phyloP scores from a whole-genome alignment of 2,329 filamentous ascomycete genomes.

The Colletotrichum sublineola region DNA sequence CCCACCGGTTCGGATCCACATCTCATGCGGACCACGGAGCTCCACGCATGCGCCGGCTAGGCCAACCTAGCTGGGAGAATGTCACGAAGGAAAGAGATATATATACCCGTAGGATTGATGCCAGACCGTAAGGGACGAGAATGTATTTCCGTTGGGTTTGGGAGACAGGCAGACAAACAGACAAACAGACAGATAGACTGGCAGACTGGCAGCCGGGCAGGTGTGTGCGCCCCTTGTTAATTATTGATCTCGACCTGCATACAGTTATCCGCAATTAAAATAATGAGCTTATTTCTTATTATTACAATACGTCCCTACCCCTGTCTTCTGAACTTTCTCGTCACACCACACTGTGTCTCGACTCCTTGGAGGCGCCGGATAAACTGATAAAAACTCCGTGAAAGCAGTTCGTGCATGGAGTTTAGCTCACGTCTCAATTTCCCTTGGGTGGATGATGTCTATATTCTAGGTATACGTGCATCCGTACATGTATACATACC shows the following conservation, averaged over 20 bases:
- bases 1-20: background rate
- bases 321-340: background rate
- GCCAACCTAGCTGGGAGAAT: slow-evolving; percentile 18
- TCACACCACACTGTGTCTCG: background rate
- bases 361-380: background rate
- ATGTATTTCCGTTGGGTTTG: background rate
- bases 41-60: slow-evolving; percentile 12
- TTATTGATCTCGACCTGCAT: slow-evolving; percentile 9
- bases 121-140: background rate
- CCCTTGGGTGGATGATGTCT: slow-evolving; percentile 21
- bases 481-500: background rate
- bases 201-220: background rate
- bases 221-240: background rate
- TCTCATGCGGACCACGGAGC: background rate
- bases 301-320: background rate
- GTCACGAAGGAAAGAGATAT: background rate
- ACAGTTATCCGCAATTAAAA: background rate
- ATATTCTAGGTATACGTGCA: background rate
- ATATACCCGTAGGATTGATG: background rate
- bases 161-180: too few relatives aligned
- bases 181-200: background rate
- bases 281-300: slow-evolving; percentile 18
- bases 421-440: slow-evolving; percentile 8
- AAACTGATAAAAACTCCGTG: background rate
- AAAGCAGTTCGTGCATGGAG: background rate